Evolutionary conservation across 257 asterid genomes (phyloP).

Genomic region (Galeopsis tetrahit): DNA sequence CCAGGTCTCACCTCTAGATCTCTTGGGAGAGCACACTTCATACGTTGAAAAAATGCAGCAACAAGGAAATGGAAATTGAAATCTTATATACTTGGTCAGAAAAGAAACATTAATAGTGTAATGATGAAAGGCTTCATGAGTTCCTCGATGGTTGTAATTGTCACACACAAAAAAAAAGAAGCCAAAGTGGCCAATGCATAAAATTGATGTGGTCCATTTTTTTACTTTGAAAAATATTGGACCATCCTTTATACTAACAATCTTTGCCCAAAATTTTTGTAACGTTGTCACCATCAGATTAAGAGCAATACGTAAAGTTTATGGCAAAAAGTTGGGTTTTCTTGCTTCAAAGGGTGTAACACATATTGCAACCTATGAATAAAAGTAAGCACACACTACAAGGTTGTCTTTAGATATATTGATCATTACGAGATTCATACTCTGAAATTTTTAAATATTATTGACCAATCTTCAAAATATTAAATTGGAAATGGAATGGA

Average conservation of each 20-base stretch:
- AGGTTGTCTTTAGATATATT: background rate
- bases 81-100: background rate
- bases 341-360: background rate
- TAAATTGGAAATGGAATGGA: too few species aligned
- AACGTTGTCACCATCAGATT: conserved; percentile 30
- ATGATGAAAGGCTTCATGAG: conserved; percentile 10
- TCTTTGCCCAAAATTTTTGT: conserved; percentile 14
- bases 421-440: background rate
- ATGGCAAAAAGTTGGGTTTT: conserved; percentile 14
- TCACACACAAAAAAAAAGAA: conserved; percentile 18
- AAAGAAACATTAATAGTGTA: background rate
- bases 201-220: conserved; percentile 37
- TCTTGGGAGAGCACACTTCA: too few species aligned
- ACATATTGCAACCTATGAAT: background rate
- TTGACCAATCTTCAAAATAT: too few species aligned
- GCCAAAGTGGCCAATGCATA: conserved; percentile 33
- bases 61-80: conserved; percentile 9
- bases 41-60: background rate
- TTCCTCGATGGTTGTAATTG: conserved; percentile 32
- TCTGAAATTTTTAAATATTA: too few species aligned
- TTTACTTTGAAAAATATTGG: conserved; percentile 22
- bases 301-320: conserved; percentile 34
- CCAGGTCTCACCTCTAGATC: too few species aligned
- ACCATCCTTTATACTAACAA: conserved; percentile 29
- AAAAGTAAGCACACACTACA: background rate